Base-by-base conservation (phyloP, 2,329 filamentous ascomycete genomes). In the Mollisiaceae sp. region DNA sequence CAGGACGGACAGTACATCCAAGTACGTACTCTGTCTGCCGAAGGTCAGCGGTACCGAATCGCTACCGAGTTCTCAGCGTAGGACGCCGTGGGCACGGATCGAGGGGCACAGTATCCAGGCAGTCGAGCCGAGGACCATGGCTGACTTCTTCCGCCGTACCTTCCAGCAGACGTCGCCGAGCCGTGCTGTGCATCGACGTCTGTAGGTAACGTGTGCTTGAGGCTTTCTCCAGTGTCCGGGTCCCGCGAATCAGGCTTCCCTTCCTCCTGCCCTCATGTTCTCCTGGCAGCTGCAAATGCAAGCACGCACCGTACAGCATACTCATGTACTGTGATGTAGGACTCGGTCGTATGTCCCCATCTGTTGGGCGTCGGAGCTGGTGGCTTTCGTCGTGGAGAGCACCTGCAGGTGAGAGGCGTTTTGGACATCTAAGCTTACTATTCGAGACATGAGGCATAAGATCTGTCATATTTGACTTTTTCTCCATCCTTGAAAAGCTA, bases 151-250 rank as follows among this genome's bases (percentile, higher is more conserved):
- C 22, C 15, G 27, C 50, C 50, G 50, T 54, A 54, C 27, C 27
- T 32, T 32, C 27, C 24, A 20, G 50, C 27, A 54, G 14, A 54
- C 6, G 22, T 32, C 22, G 50, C 50, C 22, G 50, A 54, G 50
- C 24, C 24, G 50, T 32, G 27, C 27, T 32, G 27, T 15, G 8
- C 20, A 2, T 52, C 3, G 11, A 54, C 5, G 11, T 35, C 12
- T 54, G 24, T 18, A 54, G 24, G 24, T 54, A 54, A 54, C 50
- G 50, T 54, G 22, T 54, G 50, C 14, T 54, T 35, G 24, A 35
- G n/a, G 43, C 43, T 47, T 47, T 47, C 11, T 54, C 27, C 14
- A 11, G 27, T 8, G 15, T 15, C 27, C 27, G 27, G 27, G 50
- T 54, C 24, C 22, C 24, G 18, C 22, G 32, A 27, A 11, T 54